Evolutionary conservation across 345 rosid species (phyloP).

Genomic region (Brassica carinata): DNA sequence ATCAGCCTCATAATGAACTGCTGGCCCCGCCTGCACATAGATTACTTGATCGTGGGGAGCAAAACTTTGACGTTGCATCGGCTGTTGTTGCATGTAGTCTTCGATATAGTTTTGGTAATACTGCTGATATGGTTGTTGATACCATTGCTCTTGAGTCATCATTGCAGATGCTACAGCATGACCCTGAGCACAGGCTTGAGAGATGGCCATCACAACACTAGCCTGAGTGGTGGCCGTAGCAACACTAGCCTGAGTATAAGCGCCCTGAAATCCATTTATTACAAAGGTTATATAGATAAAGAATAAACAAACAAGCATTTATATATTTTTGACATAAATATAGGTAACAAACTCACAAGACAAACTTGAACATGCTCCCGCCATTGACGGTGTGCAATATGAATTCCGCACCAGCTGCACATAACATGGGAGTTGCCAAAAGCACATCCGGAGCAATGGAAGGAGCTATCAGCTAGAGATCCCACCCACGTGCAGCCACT

Average conservation of each 20-base stretch:
- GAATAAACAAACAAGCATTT: not conserved
- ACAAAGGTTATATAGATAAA: not conserved
- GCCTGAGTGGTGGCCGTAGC: not conserved
- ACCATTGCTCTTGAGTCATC: not conserved
- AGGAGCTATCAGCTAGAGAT: constrained; percentile 57
- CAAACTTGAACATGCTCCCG: constrained; percentile 82
- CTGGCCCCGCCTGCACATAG: not conserved
- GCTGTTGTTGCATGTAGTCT: not conserved
- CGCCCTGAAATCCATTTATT: not conserved
- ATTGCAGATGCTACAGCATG: not conserved
- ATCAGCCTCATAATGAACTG: not conserved
- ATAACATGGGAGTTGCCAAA: constrained; percentile 75
- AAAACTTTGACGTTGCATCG: not conserved
- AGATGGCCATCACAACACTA: not conserved
- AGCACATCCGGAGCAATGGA: constrained; percentile 72
- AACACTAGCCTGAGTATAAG: not conserved
- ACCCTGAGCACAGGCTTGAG: not conserved
- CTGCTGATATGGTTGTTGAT: constrained; percentile 1
- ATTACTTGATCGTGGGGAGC: not conserved
- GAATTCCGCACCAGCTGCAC: constrained; percentile 66
- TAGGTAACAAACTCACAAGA: constrained; percentile 55
- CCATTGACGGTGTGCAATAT: constrained; percentile 65
- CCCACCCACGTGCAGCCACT: constrained; percentile 93
- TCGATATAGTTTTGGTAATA: not conserved
- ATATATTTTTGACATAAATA: not conserved